Base-by-base conservation (phyloP, 2,329 filamentous ascomycete genomes). In the Zymoseptoria brevis region DNA sequence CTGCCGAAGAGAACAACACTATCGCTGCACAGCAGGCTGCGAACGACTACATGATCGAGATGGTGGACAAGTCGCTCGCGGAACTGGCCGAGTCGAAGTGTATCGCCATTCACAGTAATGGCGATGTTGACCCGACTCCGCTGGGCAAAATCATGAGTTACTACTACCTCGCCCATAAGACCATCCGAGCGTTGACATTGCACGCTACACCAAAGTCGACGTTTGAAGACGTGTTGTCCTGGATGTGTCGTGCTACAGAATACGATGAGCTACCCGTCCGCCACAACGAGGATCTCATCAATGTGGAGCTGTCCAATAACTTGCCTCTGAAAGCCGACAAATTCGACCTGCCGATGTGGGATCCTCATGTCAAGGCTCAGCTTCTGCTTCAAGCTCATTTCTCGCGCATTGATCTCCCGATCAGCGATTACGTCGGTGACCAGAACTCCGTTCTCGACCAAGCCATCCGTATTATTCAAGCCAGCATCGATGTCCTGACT, bases 91-190 rank as follows among this genome's bases (percentile, higher is more conserved):
- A 88, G 62, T 97, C 92, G 1, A 87, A 87, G 57, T 99, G 94
- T 76, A 85, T 96, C 16, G 81, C 87, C 19, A 81, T 95, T 2
- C 88, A 90, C 68, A 86, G 87, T 51, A 96, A 94, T 64, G 93
- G 93, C 50, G 88, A 96, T 66, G 86, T 99, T 26, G 89, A 96
- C 67, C 80, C 93, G 0, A 97, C 94, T 0, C 87, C 93, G 0
- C 82, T 97, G 6, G 94, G 94, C 68, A 96, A 96, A 78, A 97
- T 99, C 71, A 96, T 97, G 90, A 96, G 89, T 73, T 99, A 97
- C 80, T 99, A 99, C 80, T 99, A 99, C 72, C 86, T 80, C 53
- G 95, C 92, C 0, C 94, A 99, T 77, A 89, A 89, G 75, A 99
- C 94, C 0, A 91, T 99, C 68, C 89, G 94, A 1, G 87, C 90